Conservation (phyloP, 2,329 filamentous ascomycete species). For the Diaporthe destruens region DNA sequence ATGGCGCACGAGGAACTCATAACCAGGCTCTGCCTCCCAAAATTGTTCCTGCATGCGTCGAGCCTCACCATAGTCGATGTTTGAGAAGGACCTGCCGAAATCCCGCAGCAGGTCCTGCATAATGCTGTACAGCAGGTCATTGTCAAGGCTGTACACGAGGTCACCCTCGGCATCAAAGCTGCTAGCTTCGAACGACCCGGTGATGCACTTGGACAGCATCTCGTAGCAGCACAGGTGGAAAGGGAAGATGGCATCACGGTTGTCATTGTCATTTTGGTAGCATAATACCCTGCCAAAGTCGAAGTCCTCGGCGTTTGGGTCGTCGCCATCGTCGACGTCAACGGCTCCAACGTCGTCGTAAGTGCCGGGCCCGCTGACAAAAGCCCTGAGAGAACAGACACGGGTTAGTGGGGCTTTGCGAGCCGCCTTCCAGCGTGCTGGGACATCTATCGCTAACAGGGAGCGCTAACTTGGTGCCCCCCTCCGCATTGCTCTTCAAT, state of each 20-base stretch:
- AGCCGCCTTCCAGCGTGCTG: neutral
- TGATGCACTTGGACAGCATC: conserved; percentile 2
- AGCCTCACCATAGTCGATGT: neutral
- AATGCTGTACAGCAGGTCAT: conserved; percentile 24
- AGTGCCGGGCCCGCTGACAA: conserved; percentile 11
- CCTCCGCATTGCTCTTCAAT: neutral
- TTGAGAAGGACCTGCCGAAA: rapidly evolving
- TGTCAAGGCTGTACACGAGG: conserved; percentile 28
- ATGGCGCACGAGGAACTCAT: conserved; percentile 24
- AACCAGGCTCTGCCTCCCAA: neutral
- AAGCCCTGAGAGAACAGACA: neutral
- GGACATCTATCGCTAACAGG: neutral
- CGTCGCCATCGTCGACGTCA: neutral
- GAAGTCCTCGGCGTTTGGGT: neutral
- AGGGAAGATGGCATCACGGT: conserved; percentile 4
- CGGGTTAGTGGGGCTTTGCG: neutral
- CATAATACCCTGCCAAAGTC: neutral
- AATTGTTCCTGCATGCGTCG: neutral
- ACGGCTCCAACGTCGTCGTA: neutral
- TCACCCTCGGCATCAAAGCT: conserved; percentile 2
- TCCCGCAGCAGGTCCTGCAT: neutral
- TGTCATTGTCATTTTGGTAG: neutral
- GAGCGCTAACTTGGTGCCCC: neutral
- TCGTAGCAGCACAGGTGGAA: conserved; percentile 35
- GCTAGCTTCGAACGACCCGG: neutral